Evolutionary conservation across 2,329 filamentous ascomycete genomes (phyloP), one percentile per base, ranked within the genome.

Genomic region (Zasmidium cellare): DNA sequence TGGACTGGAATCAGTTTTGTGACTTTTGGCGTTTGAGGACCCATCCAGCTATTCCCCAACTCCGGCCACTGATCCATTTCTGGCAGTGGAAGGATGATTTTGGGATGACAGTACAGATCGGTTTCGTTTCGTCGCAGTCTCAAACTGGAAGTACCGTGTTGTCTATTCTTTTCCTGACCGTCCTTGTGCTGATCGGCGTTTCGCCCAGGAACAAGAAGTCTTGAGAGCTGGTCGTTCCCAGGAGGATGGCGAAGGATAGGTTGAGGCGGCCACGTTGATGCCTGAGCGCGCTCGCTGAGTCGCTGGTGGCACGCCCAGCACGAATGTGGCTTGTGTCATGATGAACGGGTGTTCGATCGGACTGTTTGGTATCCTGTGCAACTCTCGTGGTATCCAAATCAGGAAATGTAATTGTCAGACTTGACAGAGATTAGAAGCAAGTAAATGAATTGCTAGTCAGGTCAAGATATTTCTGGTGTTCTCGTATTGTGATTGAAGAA

Each of bases 321-420:
- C 18, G 25, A 28, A 11, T 11, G 25, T n/a, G 35, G n/a, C 35
- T 41, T 41, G 18, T 16, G 18, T 16, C 50, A 31, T 38, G 50
- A 44, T 20, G 38, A 53, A 53, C 41, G 22, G 20, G 38, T 46
- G 38, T 53, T 53, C 51, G 41, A 46, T 53, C 38, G 41, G 38
- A 46, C 51, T 46, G n/a, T 31, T 20, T 35, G 16, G 51, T 31
- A 44, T 38, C 31, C 23, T 53, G 44, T 31, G 51, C 51, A 14
- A 41, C 22, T 31, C 35, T 41, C 35, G 35, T 41, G 35, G 35
- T 18, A 9, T 41, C 35, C 35, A 41, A 41, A 41, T 41, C 35
- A 14, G 16, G 11, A 6, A 14, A 16, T 18, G 35, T 28, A 19
- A 18, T 23, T 35, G 25, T 53, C 51, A 22, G n/a, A 22, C 24